Evolutionary conservation across 441 rosid species (phyloP), one percentile per base, ranked within the genome.

Genomic region (Eutrema salsugineum): DNA sequence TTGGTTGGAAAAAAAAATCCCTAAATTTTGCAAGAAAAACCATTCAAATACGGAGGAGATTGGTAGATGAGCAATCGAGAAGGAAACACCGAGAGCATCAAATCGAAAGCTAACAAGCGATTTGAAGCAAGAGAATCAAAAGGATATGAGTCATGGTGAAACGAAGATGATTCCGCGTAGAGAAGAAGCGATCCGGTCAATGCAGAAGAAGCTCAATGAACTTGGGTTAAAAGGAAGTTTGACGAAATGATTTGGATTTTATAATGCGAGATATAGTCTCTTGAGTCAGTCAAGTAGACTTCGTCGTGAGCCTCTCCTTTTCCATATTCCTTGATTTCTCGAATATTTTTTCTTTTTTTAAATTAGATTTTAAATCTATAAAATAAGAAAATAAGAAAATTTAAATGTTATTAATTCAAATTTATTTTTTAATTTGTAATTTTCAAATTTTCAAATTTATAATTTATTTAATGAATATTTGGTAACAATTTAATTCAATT

Each of bases 91-190:
- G n/a, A 63, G 22, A 71, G 43, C 2, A 44, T 15, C 33, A 22
- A 40, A 32, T 1, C 28, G 14, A 53, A 33, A 61, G n/a, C 3
- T 38, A 43, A 30, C 10, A 43, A 63, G 16, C 35, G 20, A 60
- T 12, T 33, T 17, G 24, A 59, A 14, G 14, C 6, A 72, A 70
- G 42, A 15, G 35, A 47, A 65, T 32, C 40, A 57, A 42, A 69
- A 75, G 78, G 78, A 75, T 75, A 75, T 75, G 78, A 75, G 78
- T 75, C 78, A 75, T 75, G 63, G 35, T 60, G 69, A 53, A 67
- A 42, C 56, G 43, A 44, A 35, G 72, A 66, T 40, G 2, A 30
- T 39, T 38, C 42, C 39, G 73, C 43, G 72, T 54, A 42, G 24
- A 5, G 61, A 67, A 33, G 51, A 54, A 40, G 63, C 72, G 63